These are phyloP conservation scores for Coniochaeta sp. DNA, from an alignment of 2,329 filamentous ascomycete genomes.

Conservation along the genomic window DNA sequence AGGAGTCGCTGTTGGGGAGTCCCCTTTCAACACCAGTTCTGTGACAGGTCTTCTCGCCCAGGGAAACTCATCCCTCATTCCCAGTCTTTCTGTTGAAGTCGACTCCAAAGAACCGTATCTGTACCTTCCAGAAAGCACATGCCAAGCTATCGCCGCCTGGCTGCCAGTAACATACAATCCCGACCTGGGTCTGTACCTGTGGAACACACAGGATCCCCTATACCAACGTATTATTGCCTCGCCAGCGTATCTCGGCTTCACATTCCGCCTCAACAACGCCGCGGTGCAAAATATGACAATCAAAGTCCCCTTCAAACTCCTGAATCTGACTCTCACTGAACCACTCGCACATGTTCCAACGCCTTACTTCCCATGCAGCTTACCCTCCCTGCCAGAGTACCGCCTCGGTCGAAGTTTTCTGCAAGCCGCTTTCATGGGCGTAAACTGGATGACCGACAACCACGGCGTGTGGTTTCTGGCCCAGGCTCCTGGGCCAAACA, in stretches of 20 bases:
- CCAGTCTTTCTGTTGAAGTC: conserved; percentile 9
- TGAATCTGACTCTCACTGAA: conserved; percentile 30
- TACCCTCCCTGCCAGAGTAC: too few species aligned
- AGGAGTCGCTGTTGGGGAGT: conserved; percentile 12
- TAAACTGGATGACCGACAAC: too few species aligned
- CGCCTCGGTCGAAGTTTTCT: too few species aligned
- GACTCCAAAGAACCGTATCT: conserved; percentile 10
- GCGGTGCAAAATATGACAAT: conserved; percentile 24
- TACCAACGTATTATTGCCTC: conserved; percentile 31
- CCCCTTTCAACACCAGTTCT: conserved; percentile 10
- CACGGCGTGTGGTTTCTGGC: too few species aligned
- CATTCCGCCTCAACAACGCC: conserved; percentile 20
- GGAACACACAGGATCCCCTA: conserved; percentile 23
- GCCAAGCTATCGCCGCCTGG: conserved; percentile 25
- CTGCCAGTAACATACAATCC: conserved; percentile 28
- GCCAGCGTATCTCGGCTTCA: conserved; percentile 31
- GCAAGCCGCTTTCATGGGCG: too few species aligned
- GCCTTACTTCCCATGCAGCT: too few species aligned
- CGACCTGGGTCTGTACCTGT: conserved; percentile 28
- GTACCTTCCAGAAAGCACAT: conserved; percentile 28
- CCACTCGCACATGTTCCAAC: conserved; percentile 20
- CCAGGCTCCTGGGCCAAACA: too few species aligned
- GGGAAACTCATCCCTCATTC: conserved; percentile 21
- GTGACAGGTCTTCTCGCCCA: conserved; percentile 4
- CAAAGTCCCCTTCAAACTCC: conserved; percentile 31